These are phyloP conservation scores for Globisporangium heterothallicum DNA, from an alignment of 352 stramenopile species.

Conservation along the genomic window DNA sequence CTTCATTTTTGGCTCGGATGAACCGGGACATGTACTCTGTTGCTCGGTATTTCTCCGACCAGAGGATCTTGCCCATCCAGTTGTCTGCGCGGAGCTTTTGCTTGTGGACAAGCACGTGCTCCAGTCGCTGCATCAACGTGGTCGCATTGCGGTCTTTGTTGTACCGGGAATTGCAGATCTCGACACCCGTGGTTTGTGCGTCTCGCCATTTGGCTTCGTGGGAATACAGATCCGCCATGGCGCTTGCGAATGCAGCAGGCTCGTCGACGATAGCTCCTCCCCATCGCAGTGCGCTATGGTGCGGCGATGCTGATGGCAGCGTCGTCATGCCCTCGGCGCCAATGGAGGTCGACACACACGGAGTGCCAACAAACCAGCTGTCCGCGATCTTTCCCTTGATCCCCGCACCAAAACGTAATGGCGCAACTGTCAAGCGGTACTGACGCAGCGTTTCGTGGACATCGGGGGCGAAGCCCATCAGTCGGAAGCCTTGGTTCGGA, in stretches of 20 bases:
- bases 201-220: slow-evolving; percentile 31
- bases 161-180: slow-evolving; percentile 37
- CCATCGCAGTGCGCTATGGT: slow-evolving; percentile 18
- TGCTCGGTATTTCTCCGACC: slow-evolving; percentile 75
- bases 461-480: slow-evolving; percentile 80
- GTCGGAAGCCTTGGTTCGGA: slow-evolving; percentile 34
- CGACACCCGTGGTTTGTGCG: slow-evolving; percentile 24
- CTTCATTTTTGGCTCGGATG: slow-evolving; percentile 70
- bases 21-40: slow-evolving; percentile 85
- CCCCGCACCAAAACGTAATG: slow-evolving; percentile 89
- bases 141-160: slow-evolving; percentile 37
- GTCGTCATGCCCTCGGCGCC: slow-evolving; percentile 82
- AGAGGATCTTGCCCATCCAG: slow-evolving; percentile 78
- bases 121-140: slow-evolving; percentile 46
- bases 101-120: slow-evolving; percentile 30
- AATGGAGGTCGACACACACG: slow-evolving; percentile 87
- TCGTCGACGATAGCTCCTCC: slow-evolving; percentile 49
- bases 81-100: slow-evolving; percentile 27
- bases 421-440: slow-evolving; percentile 82
- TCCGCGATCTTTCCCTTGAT: slow-evolving; percentile 96
- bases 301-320: neutral
- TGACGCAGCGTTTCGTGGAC: slow-evolving; percentile 61
- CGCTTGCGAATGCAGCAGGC: slow-evolving; percentile 30
- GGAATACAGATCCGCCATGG: slow-evolving; percentile 43
- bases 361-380: slow-evolving; percentile 87